Evolutionary conservation across 2,329 filamentous ascomycete genomes (phyloP).

Genomic region (Colletotrichum orchidophilum): DNA sequence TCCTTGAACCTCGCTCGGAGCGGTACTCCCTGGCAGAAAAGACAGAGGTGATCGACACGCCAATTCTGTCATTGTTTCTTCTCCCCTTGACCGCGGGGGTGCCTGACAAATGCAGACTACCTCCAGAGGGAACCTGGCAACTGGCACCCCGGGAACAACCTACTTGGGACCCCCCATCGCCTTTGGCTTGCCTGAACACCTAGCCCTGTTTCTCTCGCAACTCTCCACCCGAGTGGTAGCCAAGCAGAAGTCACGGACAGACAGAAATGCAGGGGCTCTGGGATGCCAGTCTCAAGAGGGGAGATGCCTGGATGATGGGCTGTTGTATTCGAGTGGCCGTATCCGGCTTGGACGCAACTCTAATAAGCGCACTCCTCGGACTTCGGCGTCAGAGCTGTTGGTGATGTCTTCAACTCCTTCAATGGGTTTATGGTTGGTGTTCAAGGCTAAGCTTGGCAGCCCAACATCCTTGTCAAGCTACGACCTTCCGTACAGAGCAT

Average conservation of each 20-base stretch:
- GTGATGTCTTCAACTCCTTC: background rate
- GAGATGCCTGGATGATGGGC: background rate
- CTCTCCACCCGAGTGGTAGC: slow-evolving; percentile 9
- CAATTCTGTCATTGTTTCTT: slow-evolving; percentile 26
- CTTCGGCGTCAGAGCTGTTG: background rate
- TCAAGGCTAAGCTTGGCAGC: background rate
- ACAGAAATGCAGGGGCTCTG: background rate
- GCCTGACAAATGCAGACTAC: background rate
- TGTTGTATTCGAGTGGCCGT: background rate
- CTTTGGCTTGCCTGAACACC: background rate
- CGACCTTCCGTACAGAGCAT: background rate
- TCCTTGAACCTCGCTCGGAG: background rate
- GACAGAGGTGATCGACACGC: slow-evolving; percentile 13
- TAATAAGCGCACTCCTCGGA: background rate
- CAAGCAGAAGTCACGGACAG: background rate
- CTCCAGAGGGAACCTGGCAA: background rate
- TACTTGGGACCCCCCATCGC: no score
- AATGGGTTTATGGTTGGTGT: background rate
- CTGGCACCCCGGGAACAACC: no score
- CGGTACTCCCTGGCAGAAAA: background rate
- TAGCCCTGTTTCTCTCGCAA: background rate
- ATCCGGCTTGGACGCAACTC: background rate
- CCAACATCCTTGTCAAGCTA: background rate
- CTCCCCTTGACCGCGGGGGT: background rate
- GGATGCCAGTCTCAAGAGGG: background rate